A percentile compares a stretch with the other conserved stretches of the same genome.
Evolutionary conservation across 164 flowering plant species (phyloP).

Genomic region (Stephania cephalantha): DNA sequence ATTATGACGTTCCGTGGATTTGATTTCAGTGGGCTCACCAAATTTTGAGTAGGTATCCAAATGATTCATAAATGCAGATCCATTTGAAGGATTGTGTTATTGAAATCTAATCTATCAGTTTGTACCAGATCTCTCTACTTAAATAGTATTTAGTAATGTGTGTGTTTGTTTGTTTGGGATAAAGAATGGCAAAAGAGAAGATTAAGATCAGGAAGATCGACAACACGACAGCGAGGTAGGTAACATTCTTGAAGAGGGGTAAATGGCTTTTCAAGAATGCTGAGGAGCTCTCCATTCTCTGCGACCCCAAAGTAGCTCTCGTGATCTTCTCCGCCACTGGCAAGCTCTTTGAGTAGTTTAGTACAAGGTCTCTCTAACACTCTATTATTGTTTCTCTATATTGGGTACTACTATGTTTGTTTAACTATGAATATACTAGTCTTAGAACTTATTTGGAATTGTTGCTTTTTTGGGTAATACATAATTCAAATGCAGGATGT

Average conservation of each 20-base stretch:
- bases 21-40: too few relatives aligned
- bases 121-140: not conserved
- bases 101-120: not conserved
- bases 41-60: too few relatives aligned
- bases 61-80: too few relatives aligned
- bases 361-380: conserved; percentile 39
- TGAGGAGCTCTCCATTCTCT: conserved; percentile 50
- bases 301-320: conserved; percentile 60
- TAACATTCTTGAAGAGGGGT: conserved; percentile 59
- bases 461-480: too few relatives aligned
- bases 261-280: conserved; percentile 68
- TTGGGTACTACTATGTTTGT: too few relatives aligned
- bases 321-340: conserved; percentile 53
- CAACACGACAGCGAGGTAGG: conserved; percentile 50
- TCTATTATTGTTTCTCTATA: too few relatives aligned
- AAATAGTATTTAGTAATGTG: not conserved
- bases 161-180: not conserved
- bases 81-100: too few relatives aligned
- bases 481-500: too few relatives aligned
- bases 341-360: conserved; percentile 49
- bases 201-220: conserved; percentile 63
- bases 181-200: conserved; percentile 44
- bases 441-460: too few relatives aligned
- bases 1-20: too few relatives aligned
- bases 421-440: too few relatives aligned